A percentile compares a stretch with the other conserved stretches of the same genome.
Evolutionary conservation across 192 early-diverging fungal species (phyloP).

Genomic region (Rhizophagus sp.): DNA sequence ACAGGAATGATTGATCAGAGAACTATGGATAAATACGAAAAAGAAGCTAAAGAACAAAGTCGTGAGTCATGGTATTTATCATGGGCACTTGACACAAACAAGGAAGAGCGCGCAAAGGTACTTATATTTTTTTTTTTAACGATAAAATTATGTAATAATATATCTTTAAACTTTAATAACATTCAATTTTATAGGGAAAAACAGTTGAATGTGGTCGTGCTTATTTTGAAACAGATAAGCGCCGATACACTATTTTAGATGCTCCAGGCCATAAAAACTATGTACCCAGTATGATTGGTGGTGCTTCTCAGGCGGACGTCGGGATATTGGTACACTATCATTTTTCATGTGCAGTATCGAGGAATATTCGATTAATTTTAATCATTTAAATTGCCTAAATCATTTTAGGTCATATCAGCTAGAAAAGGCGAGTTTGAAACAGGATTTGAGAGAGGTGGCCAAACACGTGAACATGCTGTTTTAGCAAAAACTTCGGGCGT

Average conservation of each 20-base stretch:
- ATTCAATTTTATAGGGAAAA: slow-evolving; percentile 67
- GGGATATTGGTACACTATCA: slow-evolving; percentile 72
- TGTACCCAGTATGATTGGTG: slow-evolving; percentile 97
- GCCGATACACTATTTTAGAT: slow-evolving; percentile 96
- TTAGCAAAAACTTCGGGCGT: slow-evolving; percentile 97
- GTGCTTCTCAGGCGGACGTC: slow-evolving; percentile 95
- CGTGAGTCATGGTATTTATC: slow-evolving; percentile 99
- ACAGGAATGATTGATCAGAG: slow-evolving; percentile 99
- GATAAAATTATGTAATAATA: background rate
- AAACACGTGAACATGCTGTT: slow-evolving; percentile 97
- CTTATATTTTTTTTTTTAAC: background rate
- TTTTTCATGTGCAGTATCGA: background rate
- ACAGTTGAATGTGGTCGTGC: slow-evolving; percentile 98
- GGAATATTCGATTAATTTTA: background rate
- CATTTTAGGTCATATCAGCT: slow-evolving; percentile 75
- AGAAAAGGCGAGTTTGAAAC: slow-evolving; percentile 99
- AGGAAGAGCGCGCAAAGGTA: slow-evolving; percentile 94
- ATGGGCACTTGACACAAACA: slow-evolving; percentile 97
- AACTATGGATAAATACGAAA: slow-evolving; percentile 99
- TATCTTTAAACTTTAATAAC: background rate
- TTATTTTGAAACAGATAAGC: slow-evolving; percentile 94
- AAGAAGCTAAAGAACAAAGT: slow-evolving; percentile 96
- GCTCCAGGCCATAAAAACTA: slow-evolving; percentile 99
- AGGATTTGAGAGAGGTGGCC: slow-evolving; percentile 98
- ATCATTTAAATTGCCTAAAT: background rate